Percentiles rank a stretch among this genome's conserved stretches.
Conservation (phyloP, 352 stramenopile genomes). For the Phytopythium ostracodes region DNA sequence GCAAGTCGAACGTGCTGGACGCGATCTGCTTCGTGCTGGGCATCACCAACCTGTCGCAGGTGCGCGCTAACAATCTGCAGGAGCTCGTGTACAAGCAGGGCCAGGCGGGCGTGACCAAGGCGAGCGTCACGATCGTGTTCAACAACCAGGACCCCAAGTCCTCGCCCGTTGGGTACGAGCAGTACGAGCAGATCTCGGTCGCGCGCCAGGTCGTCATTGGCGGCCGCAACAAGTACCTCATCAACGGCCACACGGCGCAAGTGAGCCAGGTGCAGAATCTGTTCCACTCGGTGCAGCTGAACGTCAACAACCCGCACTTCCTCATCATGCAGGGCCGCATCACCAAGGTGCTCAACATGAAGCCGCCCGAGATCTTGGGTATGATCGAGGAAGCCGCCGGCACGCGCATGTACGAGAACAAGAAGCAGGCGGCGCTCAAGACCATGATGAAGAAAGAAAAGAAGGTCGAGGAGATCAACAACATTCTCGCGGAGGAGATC, state of each 20-base stretch:
- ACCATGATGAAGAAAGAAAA: constrained; percentile 99
- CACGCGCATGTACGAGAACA: constrained; percentile 99
- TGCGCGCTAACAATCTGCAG: constrained; percentile 97
- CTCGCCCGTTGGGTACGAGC: constrained; percentile 96
- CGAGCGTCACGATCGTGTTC: constrained; percentile 98
- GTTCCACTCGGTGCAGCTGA: constrained; percentile 99
- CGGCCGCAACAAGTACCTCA: constrained; percentile 99
- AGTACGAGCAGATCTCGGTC: constrained; percentile 98
- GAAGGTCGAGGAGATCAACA: constrained; percentile 99
- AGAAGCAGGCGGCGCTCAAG: constrained; percentile 97
- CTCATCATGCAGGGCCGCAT: constrained; percentile 99
- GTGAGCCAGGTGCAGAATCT: constrained; percentile 98
- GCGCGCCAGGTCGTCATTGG: constrained; percentile 98
- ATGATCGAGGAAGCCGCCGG: constrained; percentile 99
- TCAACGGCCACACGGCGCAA: constrained; percentile 97
- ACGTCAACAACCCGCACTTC: constrained; percentile 99
- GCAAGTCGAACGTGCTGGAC: constrained; percentile 99
- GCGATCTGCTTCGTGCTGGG: constrained; percentile 99
- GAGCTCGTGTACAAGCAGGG: constrained; percentile 99
- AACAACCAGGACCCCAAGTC: constrained; percentile 94
- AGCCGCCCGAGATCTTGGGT: constrained; percentile 97
- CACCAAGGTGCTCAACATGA: constrained; percentile 99
- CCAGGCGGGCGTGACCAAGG: constrained; percentile 98
- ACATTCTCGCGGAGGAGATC: constrained; percentile 97
- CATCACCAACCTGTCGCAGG: constrained; percentile 98